Conservation (phyloP, 2,329 filamentous ascomycete species). For the Pseudovirgaria hyperparasitica region DNA sequence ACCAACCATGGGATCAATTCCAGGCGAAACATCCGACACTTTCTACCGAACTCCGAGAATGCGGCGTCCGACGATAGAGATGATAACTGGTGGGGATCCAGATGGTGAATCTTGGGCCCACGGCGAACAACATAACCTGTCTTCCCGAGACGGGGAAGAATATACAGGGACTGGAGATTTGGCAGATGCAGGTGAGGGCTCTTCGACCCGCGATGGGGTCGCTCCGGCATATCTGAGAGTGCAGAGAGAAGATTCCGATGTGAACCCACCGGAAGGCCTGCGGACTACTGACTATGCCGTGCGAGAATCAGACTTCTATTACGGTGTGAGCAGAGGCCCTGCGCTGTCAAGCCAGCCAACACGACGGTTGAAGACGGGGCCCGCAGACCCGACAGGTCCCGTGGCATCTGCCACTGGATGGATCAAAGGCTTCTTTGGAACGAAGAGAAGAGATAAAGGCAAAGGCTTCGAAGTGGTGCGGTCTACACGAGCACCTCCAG, state of each 20-base stretch:
- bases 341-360: constrained; percentile 71
- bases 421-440: constrained; percentile 67
- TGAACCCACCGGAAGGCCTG: constrained; percentile 37
- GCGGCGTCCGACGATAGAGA: constrained; percentile 49
- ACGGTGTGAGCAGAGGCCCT: constrained; percentile 69
- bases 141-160: constrained; percentile 32
- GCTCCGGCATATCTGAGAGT: constrained; percentile 40
- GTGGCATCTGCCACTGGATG: constrained; percentile 82
- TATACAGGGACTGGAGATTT: constrained; percentile 17
- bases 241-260: constrained; percentile 36
- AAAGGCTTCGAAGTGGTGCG: constrained; percentile 96
- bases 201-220: constrained; percentile 17
- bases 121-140: constrained; percentile 32
- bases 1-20: constrained; percentile 20
- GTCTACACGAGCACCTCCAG: constrained; percentile 68
- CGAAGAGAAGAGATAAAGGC: constrained; percentile 83
- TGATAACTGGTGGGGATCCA: constrained; percentile 26
- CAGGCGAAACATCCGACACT: constrained; percentile 45
- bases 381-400: constrained; percentile 84
- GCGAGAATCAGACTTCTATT: constrained; percentile 93
- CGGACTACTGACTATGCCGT: constrained; percentile 78
- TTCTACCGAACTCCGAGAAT: constrained; percentile 80
- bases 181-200: constrained; percentile 20
- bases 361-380: constrained; percentile 80
- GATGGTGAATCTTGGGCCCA: constrained; percentile 34